Conservation (phyloP, 2,329 filamentous ascomycete genomes). For the Chrysoporthe puriensis region DNA sequence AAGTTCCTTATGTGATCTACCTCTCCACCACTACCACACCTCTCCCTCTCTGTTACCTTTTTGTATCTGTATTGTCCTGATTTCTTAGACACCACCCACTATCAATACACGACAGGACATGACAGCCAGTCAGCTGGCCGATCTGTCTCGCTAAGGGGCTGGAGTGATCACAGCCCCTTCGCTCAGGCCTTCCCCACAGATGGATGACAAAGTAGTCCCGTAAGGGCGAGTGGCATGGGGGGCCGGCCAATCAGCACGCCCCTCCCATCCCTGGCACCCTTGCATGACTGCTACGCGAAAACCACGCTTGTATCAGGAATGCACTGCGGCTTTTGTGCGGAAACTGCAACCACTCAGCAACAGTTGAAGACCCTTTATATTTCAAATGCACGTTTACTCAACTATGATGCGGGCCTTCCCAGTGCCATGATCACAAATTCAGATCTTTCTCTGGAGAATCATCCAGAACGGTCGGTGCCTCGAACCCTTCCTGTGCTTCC, state of each 20-base stretch:
- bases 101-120: no score
- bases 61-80: background rate
- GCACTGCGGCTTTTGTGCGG: conserved; percentile 28
- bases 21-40: background rate
- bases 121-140: no score
- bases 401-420: background rate
- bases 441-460: background rate
- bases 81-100: background rate
- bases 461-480: conserved; percentile 2
- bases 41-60: background rate
- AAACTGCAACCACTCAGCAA: conserved; percentile 18
- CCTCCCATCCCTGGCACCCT: no score
- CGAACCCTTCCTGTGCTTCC: background rate
- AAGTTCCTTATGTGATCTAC: no score
- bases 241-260: no score
- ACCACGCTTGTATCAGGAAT: conserved; percentile 22
- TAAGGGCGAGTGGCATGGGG: background rate
- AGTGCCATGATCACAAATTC: background rate
- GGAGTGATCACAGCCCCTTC: no score
- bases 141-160: no score
- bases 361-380: background rate
- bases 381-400: background rate
- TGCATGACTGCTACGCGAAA: conserved; percentile 17
- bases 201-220: background rate
- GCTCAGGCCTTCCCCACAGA: no score